phyloP scores from a whole-genome alignment of 495 filamentous ascomycete species.

The Penicillium diatomitis region DNA sequence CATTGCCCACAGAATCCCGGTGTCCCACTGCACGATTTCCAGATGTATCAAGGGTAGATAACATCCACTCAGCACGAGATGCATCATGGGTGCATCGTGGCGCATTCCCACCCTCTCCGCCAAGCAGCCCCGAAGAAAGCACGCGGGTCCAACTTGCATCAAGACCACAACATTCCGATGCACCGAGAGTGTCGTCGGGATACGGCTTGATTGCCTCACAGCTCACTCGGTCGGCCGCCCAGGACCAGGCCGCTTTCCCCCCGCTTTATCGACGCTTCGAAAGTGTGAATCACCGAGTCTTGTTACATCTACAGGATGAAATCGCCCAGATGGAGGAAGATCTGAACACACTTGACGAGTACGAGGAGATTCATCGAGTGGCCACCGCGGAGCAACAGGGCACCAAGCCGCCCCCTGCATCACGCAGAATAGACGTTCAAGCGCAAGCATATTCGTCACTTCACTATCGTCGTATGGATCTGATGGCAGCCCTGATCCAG shows the following conservation, averaged over 20 bases:
- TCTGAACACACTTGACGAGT: slow-evolving; percentile 59
- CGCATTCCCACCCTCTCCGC: slow-evolving; percentile 29
- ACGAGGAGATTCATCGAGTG: slow-evolving; percentile 56
- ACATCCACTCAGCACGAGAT: slow-evolving; percentile 20
- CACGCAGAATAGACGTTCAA: slow-evolving; percentile 51
- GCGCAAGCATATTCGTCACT: slow-evolving; percentile 59
- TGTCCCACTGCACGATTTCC: slow-evolving; percentile 7
- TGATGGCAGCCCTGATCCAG: slow-evolving; percentile 59
- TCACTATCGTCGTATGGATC: slow-evolving; percentile 59
- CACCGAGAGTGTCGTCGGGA: slow-evolving; percentile 36
- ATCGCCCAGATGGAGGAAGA: slow-evolving; percentile 71
- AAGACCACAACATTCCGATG: slow-evolving; percentile 17
- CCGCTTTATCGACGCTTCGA: slow-evolving; percentile 84
- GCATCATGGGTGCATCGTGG: slow-evolving; percentile 12
- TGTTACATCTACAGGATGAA: slow-evolving; percentile 83
- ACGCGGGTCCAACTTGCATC: slow-evolving; percentile 1
- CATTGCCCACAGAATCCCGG: slow-evolving; percentile 6
- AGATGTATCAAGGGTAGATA: slow-evolving; percentile 18
- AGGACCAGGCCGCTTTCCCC: slow-evolving; percentile 33
- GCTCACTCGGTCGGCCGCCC: slow-evolving; percentile 36
- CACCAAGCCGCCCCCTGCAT: slow-evolving; percentile 45
- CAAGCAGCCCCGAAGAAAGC: slow-evolving; percentile 29
- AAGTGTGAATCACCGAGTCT: slow-evolving; percentile 71
- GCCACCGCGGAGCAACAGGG: slow-evolving; percentile 43
- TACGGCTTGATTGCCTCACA: slow-evolving; percentile 60